Conservation (phyloP, 106 monocot species). For the Dendrobium officinale region DNA sequence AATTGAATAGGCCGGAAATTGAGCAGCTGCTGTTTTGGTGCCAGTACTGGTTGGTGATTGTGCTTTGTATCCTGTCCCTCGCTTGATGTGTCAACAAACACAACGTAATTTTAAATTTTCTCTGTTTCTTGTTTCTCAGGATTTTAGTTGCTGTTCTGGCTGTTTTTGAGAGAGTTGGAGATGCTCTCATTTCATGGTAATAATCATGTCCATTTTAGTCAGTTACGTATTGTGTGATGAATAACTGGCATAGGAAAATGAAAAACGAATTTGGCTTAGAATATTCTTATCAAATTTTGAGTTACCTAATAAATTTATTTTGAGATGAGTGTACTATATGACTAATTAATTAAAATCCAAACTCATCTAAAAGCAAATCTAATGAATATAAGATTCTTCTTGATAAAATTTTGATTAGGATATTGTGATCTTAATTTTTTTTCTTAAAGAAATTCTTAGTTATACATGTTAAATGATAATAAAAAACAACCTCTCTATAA, state of each 20-base stretch:
- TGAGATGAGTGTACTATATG: background rate
- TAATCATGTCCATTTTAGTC: background rate
- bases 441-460: no score
- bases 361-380: no score
- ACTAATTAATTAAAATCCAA: background rate
- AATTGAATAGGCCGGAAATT: constrained; percentile 71
- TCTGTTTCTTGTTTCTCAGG: constrained; percentile 18
- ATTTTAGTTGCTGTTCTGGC: constrained; percentile 55
- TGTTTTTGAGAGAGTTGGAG: constrained; percentile 43
- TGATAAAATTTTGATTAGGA: no score
- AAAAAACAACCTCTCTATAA: no score
- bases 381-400: no score
- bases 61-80: background rate
- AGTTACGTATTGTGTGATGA: background rate
- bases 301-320: background rate
- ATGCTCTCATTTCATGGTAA: constrained; percentile 57
- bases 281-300: background rate
- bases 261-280: background rate
- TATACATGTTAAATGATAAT: no score
- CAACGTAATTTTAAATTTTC: background rate
- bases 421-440: no score
- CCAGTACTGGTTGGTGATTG: constrained; percentile 60
- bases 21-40: constrained; percentile 77
- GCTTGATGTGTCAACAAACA: background rate
- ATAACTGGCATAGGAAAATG: background rate